These are phyloP conservation scores for Iris macrosiphon DNA, from an alignment of 106 monocot species.

Conservation along the genomic window DNA sequence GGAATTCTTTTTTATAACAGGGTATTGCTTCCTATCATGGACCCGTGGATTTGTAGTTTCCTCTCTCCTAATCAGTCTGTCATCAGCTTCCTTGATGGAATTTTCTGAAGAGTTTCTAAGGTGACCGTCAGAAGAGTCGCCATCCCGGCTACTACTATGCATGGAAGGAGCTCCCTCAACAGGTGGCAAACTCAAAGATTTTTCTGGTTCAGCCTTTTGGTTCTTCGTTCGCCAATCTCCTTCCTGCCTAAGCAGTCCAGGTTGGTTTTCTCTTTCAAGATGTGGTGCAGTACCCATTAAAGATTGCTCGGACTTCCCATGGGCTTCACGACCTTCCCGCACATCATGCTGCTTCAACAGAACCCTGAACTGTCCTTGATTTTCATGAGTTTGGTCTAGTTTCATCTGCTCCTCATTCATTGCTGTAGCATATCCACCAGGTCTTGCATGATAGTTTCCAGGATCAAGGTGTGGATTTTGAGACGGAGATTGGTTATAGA, in stretches of 20 bases:
- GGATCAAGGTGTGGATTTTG: constrained; percentile 18
- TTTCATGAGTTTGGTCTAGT: constrained; percentile 16
- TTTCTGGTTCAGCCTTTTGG: constrained; percentile 1
- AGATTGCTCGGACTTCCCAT: constrained; percentile 22
- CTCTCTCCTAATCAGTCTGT: constrained; percentile 7
- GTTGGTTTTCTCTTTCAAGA: constrained; percentile 4
- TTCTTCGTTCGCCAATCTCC: background rate
- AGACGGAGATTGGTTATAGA: constrained; percentile 16
- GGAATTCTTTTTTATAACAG: constrained; percentile 43
- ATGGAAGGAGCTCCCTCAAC: background rate
- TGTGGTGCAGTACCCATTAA: background rate
- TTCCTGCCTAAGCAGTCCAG: background rate
- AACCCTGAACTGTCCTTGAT: constrained; percentile 41
- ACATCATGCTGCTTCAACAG: constrained; percentile 58
- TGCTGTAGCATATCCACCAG: constrained; percentile 18
- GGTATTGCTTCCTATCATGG: constrained; percentile 14
- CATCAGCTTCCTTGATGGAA: constrained; percentile 14
- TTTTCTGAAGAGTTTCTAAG: background rate
- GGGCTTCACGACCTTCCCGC: constrained; percentile 10
- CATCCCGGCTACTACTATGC: constrained; percentile 3
- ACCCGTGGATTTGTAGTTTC: constrained; percentile 2
- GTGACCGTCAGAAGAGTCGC: background rate
- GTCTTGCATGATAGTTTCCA: constrained; percentile 14
- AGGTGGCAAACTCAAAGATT: background rate
- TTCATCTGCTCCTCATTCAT: constrained; percentile 24